phyloP scores from a whole-genome alignment of 202 grass and related monocot species.

The Cymbopogon flexuosus region DNA sequence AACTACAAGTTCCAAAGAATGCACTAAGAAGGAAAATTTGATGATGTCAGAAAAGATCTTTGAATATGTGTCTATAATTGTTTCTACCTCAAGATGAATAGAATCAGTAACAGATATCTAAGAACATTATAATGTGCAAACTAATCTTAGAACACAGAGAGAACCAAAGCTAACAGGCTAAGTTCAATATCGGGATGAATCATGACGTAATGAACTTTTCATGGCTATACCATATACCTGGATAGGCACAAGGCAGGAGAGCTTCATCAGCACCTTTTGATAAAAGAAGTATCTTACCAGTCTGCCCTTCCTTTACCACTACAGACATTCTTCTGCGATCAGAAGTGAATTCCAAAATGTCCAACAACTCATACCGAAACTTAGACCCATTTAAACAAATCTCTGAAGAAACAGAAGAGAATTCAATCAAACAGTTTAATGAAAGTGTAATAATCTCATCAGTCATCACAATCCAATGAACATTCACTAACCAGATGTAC shows the following conservation, averaged over 20 bases:
- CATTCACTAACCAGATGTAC: constrained; percentile 48
- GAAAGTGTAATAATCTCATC: constrained; percentile 13
- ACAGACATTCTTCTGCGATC: constrained; percentile 95
- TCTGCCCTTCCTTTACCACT: constrained; percentile 55
- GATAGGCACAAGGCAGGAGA: constrained; percentile 50
- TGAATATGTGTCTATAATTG: background rate
- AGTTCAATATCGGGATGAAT: background rate
- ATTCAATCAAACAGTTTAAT: background rate
- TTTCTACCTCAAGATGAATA: background rate
- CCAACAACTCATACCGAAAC: constrained; percentile 63
- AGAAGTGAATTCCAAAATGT: constrained; percentile 91
- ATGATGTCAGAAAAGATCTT: background rate
- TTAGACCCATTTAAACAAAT: constrained; percentile 57
- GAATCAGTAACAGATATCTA: background rate
- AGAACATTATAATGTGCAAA: constrained; percentile 1
- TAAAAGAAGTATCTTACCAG: constrained; percentile 66
- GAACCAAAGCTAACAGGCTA: background rate
- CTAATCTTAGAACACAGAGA: background rate
- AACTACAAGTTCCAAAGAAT: background rate
- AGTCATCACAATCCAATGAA: background rate
- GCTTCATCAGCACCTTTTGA: constrained; percentile 93
- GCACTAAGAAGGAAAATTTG: background rate
- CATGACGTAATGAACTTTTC: background rate
- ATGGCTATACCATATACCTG: constrained; percentile 48
- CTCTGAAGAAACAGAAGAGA: constrained; percentile 45